phyloP scores from a whole-genome alignment of 1,139 yeast species.

The Geotrichum fermentans region DNA sequence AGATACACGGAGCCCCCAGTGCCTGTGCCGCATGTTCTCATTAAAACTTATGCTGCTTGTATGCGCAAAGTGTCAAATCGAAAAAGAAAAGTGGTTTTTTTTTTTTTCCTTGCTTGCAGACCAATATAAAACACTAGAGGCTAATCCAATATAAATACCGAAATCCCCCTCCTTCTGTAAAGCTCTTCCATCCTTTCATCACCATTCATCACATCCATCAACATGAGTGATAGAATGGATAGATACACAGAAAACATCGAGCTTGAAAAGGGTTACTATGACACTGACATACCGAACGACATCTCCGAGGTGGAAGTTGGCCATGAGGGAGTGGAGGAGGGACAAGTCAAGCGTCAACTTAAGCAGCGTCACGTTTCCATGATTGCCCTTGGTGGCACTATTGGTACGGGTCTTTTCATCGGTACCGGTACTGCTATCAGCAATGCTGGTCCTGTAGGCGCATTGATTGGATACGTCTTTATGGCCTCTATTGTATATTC shows the following conservation, averaged over 20 bases:
- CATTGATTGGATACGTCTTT: conserved; percentile 51
- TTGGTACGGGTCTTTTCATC: conserved; percentile 51
- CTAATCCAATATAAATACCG: too few relatives aligned
- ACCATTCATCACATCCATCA: not conserved
- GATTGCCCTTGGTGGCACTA: conserved; percentile 50
- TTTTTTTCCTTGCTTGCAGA: too few relatives aligned
- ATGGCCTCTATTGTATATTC: conserved; percentile 51
- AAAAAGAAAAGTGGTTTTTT: too few relatives aligned
- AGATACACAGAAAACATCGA: not conserved
- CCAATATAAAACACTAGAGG: too few relatives aligned
- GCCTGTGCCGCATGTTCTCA: too few relatives aligned
- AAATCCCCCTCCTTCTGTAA: too few relatives aligned
- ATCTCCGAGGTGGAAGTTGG: too few relatives aligned
- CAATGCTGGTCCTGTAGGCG: conserved; percentile 66
- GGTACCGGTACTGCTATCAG: conserved; percentile 62
- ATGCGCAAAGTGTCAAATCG: too few relatives aligned
- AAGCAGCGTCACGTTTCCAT: conserved; percentile 46
- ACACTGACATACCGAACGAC: too few relatives aligned
- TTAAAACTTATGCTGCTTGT: too few relatives aligned
- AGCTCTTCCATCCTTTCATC: not conserved
- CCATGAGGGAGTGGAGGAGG: not conserved
- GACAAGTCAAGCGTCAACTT: conserved; percentile 37
- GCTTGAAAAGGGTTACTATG: too few relatives aligned
- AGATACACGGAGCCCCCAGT: too few relatives aligned
- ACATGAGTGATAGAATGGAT: not conserved